Percentiles rank a stretch among this genome's conserved stretches.
Evolutionary conservation across 768 basidiomycete genomes (phyloP).

Genomic region (Melanogaster broomeanus): DNA sequence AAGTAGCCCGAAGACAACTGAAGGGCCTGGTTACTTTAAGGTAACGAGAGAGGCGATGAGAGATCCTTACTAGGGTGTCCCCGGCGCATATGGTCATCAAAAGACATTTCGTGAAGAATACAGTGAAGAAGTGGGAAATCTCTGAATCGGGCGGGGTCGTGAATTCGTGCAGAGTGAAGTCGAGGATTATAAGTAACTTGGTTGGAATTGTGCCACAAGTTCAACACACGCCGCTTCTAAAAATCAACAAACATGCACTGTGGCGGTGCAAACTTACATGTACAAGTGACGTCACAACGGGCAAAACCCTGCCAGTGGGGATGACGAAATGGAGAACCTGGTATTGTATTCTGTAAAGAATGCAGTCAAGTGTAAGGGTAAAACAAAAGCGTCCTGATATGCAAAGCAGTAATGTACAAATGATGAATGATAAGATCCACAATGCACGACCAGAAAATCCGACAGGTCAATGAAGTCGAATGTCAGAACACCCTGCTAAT

Average conservation of each 20-base stretch:
- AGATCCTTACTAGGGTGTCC: conserved; percentile 55
- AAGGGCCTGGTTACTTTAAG: conserved; percentile 32
- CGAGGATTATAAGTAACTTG: background rate
- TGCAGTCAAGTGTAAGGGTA: background rate
- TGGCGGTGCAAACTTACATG: conserved; percentile 22
- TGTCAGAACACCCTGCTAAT: conserved; percentile 32
- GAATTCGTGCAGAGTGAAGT: conserved; percentile 22
- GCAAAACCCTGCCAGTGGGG: background rate
- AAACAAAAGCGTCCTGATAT: conserved; percentile 5
- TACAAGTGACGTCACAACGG: conserved; percentile 21
- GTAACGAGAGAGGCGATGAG: background rate
- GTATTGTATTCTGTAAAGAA: background rate
- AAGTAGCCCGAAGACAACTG: conserved; percentile 50
- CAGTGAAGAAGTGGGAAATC: conserved; percentile 11
- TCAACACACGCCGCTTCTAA: conserved; percentile 23
- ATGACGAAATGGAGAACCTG: background rate
- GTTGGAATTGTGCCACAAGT: conserved; percentile 12
- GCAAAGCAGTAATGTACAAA: conserved; percentile 21
- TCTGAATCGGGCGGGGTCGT: conserved; percentile 24
- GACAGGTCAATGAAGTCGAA: background rate
- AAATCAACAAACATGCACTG: no score
- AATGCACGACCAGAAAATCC: background rate
- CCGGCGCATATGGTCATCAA: conserved; percentile 44
- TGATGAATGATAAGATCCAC: conserved; percentile 10
- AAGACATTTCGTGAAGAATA: conserved; percentile 31